Percentiles rank a stretch among this genome's conserved stretches.
These are phyloP conservation scores for Fistulifera solaris DNA, from an alignment of 108 stramenopile genomes.

Conservation along the genomic window DNA sequence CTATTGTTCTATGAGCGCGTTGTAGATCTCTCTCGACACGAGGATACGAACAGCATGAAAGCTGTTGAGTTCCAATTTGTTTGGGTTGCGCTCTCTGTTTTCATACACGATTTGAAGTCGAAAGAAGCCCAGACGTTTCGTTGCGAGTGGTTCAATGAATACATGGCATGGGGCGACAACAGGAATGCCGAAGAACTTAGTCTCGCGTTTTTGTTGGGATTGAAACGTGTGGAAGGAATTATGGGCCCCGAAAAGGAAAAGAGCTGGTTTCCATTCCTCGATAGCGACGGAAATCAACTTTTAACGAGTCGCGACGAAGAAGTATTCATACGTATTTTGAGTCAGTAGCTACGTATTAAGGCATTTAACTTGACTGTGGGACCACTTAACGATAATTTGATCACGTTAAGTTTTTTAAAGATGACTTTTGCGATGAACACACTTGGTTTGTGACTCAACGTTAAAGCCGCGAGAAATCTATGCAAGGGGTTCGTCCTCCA, in stretches of 20 bases:
- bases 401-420: too few relatives aligned
- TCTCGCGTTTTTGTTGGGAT: conserved; percentile 4
- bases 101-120: conserved; percentile 45
- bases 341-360: too few relatives aligned
- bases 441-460: too few relatives aligned
- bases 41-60: conserved; percentile 19
- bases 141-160: conserved; percentile 76
- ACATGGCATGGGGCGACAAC: conserved; percentile 48
- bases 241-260: not conserved
- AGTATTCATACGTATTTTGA: too few relatives aligned
- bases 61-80: conserved; percentile 38
- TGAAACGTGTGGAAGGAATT: not conserved
- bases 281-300: not conserved
- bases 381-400: too few relatives aligned
- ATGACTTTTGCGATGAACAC: too few relatives aligned
- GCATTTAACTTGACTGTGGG: too few relatives aligned
- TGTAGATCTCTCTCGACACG: conserved; percentile 17
- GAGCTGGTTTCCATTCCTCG: conserved; percentile 2
- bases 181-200: conserved; percentile 10
- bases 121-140: conserved; percentile 38
- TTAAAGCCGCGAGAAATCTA: too few relatives aligned
- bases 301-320: too few relatives aligned
- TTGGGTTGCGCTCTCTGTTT: conserved; percentile 27
- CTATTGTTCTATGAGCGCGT: conserved; percentile 37
- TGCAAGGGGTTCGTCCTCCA: too few relatives aligned